Conservation (phyloP, 306 rosid species). For the Amphicarpaea edgeworthii region DNA sequence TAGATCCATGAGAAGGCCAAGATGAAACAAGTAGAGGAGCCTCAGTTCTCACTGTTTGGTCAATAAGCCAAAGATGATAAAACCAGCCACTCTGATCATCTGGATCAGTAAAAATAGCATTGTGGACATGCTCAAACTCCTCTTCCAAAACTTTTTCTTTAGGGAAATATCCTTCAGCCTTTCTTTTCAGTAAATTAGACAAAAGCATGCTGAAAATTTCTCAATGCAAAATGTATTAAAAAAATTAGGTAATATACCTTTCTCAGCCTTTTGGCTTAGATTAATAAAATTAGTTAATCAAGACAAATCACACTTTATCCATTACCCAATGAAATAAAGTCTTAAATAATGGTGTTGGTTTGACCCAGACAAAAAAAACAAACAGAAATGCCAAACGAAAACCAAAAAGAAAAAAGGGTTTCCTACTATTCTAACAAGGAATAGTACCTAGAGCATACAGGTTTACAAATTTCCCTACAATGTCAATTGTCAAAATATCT, state of each 20-base stretch:
- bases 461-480: constrained; percentile 7
- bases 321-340: neutral
- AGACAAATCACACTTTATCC: neutral
- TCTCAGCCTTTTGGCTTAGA: neutral
- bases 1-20: constrained; percentile 79
- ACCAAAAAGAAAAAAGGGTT: constrained; percentile 1
- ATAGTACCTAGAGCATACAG: constrained; percentile 18
- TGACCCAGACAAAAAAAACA: neutral
- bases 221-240: constrained; percentile 31
- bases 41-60: constrained; percentile 75
- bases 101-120: constrained; percentile 84
- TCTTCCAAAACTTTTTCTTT: constrained; percentile 66
- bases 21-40: constrained; percentile 75
- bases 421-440: neutral
- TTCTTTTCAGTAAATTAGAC: constrained; percentile 66
- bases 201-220: constrained; percentile 68
- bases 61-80: constrained; percentile 96
- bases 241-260: constrained; percentile 22
- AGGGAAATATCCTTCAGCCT: constrained; percentile 67
- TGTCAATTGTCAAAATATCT: constrained; percentile 14
- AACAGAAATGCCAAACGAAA: neutral
- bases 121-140: constrained; percentile 75
- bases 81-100: constrained; percentile 99
- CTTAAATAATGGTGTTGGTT: neutral
- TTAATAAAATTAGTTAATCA: constrained; percentile 20